Evolutionary conservation across 1,139 yeast genomes (phyloP).

Genomic region (Suhomyces bribrorum): DNA sequence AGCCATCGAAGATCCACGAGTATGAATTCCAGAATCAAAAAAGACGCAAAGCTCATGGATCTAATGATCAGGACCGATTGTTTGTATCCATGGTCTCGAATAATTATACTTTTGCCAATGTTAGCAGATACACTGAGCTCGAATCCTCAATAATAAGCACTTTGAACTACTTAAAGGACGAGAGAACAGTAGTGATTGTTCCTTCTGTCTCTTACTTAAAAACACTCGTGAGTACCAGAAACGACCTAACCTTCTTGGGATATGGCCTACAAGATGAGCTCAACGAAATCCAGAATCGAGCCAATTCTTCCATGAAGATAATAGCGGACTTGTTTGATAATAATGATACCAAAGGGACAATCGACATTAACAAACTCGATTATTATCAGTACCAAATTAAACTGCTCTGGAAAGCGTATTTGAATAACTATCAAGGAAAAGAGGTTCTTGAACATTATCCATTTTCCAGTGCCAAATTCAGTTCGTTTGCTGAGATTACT

Average conservation of each 20-base stretch:
- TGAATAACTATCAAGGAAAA: constrained; percentile 1
- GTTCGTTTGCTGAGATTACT: constrained; percentile 9
- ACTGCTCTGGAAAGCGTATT: constrained; percentile 13
- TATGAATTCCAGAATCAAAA: background rate
- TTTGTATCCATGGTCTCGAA: constrained; percentile 7
- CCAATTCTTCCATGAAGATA: background rate
- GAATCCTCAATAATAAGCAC: constrained; percentile 3
- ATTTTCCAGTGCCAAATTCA: constrained; percentile 7
- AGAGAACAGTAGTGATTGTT: constrained; percentile 37
- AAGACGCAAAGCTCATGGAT: background rate
- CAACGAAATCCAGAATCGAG: background rate
- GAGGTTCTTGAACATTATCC: constrained; percentile 10
- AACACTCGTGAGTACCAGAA: background rate
- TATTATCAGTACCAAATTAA: constrained; percentile 14
- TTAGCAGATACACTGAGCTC: constrained; percentile 4
- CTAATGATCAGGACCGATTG: background rate
- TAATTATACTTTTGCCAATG: constrained; percentile 5
- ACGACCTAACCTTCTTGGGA: constrained; percentile 1
- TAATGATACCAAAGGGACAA: constrained; percentile 1
- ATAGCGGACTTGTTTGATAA: constrained; percentile 14
- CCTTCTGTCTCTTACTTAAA: constrained; percentile 12
- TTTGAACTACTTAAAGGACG: constrained; percentile 11
- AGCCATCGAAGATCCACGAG: background rate
- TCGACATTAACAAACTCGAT: constrained; percentile 12
- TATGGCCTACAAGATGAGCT: constrained; percentile 7